Conservation (phyloP, 768 basidiomycete genomes). For the Boletus huronensis region DNA sequence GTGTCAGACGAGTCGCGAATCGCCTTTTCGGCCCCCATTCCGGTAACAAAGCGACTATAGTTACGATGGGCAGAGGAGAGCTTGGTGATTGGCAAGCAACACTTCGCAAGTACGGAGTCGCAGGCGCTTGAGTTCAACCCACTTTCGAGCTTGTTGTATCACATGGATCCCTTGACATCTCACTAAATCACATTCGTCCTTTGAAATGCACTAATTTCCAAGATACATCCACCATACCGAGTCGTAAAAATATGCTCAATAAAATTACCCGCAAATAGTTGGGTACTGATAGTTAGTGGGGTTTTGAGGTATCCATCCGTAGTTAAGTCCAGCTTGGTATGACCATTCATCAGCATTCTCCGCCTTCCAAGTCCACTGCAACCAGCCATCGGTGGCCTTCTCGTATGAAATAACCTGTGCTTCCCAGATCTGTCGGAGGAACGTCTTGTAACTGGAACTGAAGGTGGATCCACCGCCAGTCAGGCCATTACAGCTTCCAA, state of each 20-base stretch:
- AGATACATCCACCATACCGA: neutral
- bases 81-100: slow-evolving; percentile 61
- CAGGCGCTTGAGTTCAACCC: slow-evolving; percentile 19
- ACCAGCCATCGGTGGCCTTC: slow-evolving; percentile 60
- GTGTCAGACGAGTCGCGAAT: slow-evolving; percentile 71
- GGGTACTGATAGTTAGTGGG: slow-evolving; percentile 52
- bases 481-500: slow-evolving; percentile 71
- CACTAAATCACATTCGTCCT: neutral
- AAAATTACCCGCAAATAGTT: slow-evolving; percentile 50
- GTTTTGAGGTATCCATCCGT: slow-evolving; percentile 81
- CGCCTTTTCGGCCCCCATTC: slow-evolving; percentile 68
- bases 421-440: slow-evolving; percentile 80
- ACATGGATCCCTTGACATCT: neutral
- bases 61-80: slow-evolving; percentile 81
- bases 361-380: slow-evolving; percentile 84
- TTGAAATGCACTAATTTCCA: slow-evolving; percentile 1
- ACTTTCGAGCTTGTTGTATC: neutral
- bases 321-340: slow-evolving; percentile 73
- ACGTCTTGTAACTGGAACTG: slow-evolving; percentile 74
- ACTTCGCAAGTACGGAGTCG: slow-evolving; percentile 70
- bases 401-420: slow-evolving; percentile 77
- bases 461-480: slow-evolving; percentile 77
- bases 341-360: slow-evolving; percentile 87
- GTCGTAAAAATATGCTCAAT: neutral
- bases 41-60: slow-evolving; percentile 68